A percentile compares a stretch with the other conserved stretches of the same genome.
Conservation (phyloP, 129 eudicot species). For the sunflower (Helianthus annuus) region DNA sequence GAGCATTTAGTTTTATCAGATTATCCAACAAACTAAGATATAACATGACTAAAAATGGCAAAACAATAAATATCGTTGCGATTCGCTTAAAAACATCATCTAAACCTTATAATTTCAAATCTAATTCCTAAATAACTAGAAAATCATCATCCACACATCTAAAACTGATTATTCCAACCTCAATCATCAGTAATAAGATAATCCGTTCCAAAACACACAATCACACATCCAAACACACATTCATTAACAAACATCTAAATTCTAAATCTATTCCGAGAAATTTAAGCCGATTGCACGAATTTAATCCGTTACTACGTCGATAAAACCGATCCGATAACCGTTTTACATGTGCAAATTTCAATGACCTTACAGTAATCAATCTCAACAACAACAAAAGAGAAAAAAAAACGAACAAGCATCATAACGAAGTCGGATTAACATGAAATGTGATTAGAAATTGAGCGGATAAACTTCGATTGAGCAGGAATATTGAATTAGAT, state of each 20-base stretch:
- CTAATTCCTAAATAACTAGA: not conserved
- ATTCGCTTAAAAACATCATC: not conserved
- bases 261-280: no score
- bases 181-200: not conserved
- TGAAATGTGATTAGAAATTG: conserved; percentile 22
- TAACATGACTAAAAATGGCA: conserved; percentile 4
- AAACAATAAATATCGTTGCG: not conserved
- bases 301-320: not conserved
- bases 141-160: not conserved
- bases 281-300: not conserved
- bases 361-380: not conserved
- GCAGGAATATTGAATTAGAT: conserved; percentile 12
- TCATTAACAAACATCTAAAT: not conserved
- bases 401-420: not conserved
- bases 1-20: not conserved
- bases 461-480: not conserved
- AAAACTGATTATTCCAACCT: conserved; percentile 5
- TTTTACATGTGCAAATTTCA: not conserved
- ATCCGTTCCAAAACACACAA: not conserved
- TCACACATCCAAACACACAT: not conserved
- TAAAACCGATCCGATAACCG: not conserved
- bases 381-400: not conserved
- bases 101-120: not conserved
- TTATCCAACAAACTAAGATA: not conserved
- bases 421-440: conserved; percentile 22